A percentile compares a stretch with the other conserved stretches of the same genome.
phyloP scores from a whole-genome alignment of 352 stramenopile genomes.

The Paralagenidium karlingii region DNA sequence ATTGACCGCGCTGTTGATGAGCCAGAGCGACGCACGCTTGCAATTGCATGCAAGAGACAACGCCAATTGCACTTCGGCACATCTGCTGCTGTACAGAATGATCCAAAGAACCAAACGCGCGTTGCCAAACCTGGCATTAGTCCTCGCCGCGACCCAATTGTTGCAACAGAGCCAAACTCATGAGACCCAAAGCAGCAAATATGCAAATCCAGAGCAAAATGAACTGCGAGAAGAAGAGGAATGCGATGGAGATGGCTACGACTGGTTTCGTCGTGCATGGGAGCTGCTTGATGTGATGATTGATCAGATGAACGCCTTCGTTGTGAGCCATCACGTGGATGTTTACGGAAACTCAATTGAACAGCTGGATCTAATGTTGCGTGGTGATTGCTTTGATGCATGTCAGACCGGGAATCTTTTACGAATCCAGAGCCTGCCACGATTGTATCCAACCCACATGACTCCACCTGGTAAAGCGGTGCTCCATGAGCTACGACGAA shows the following conservation, averaged over 20 bases:
- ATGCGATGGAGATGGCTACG: too few species aligned
- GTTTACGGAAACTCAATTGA: not conserved
- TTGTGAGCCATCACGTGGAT: not conserved
- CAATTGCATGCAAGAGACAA: slow-evolving; percentile 30
- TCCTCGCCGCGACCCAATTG: not conserved
- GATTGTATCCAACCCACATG: slow-evolving; percentile 7
- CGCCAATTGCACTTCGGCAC: slow-evolving; percentile 9
- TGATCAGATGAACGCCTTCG: not conserved
- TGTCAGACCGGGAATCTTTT: slow-evolving; percentile 21
- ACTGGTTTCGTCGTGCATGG: too few species aligned
- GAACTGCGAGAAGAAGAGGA: too few species aligned
- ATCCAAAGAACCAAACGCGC: not conserved
- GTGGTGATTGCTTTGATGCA: slow-evolving; percentile 38
- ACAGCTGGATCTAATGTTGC: slow-evolving; percentile 17
- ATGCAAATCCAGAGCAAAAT: too few species aligned
- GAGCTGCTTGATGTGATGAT: too few species aligned
- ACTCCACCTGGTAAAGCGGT: not conserved
- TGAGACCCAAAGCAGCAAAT: too few species aligned
- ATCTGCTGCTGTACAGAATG: not conserved
- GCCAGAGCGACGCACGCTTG: slow-evolving; percentile 16
- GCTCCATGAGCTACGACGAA: slow-evolving; percentile 14
- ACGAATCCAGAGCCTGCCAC: slow-evolving; percentile 18
- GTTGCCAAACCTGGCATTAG: not conserved
- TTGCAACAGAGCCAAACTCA: too few species aligned
- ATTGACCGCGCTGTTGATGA: slow-evolving; percentile 17